A percentile compares a stretch with the other conserved stretches of the same genome.
Conservation (phyloP, 352 stramenopile genomes). For the Phytophthora litchii region DNA sequence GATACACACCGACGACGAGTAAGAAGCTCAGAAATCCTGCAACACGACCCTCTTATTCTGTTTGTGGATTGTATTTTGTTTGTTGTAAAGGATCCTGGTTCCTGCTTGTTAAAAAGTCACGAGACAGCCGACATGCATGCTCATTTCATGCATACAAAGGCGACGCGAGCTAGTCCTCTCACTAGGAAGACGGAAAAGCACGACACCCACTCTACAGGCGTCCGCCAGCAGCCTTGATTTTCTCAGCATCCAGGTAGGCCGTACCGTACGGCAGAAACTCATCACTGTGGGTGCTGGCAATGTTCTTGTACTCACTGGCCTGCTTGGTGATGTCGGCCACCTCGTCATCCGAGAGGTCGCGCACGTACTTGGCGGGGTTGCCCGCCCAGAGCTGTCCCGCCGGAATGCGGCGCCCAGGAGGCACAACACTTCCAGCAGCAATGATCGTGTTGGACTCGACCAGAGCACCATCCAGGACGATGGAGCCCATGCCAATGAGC, state of each 20-base stretch:
- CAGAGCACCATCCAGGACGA: conserved; percentile 93
- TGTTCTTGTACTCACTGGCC: conserved; percentile 83
- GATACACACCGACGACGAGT: conserved; percentile 59
- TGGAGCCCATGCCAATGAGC: conserved; percentile 96
- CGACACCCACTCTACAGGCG: conserved; percentile 63
- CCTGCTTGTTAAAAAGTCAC: conserved; percentile 23
- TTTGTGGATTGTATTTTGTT: conserved; percentile 42
- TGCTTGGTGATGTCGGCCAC: conserved; percentile 89
- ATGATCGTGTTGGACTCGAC: conserved; percentile 95
- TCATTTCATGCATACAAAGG: conserved; percentile 23
- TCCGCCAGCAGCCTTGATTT: conserved; percentile 82
- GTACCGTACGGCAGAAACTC: conserved; percentile 92
- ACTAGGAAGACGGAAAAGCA: conserved; percentile 21
- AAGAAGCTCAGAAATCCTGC: conserved; percentile 15
- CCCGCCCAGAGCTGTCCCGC: conserved; percentile 95
- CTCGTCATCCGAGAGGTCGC: conserved; percentile 93
- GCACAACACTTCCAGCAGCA: conserved; percentile 94
- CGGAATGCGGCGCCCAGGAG: conserved; percentile 87
- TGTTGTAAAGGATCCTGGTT: conserved; percentile 28
- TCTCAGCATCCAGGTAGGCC: conserved; percentile 88
- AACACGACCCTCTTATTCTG: conserved; percentile 17
- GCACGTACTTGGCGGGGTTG: conserved; percentile 95
- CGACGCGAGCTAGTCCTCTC: conserved; percentile 22
- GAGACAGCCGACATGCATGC: conserved; percentile 28
- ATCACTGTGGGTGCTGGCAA: conserved; percentile 87